A percentile compares a stretch with the other conserved stretches of the same genome.
Conservation (phyloP, 495 filamentous ascomycete species). For the Hypoxylon intermedium region DNA sequence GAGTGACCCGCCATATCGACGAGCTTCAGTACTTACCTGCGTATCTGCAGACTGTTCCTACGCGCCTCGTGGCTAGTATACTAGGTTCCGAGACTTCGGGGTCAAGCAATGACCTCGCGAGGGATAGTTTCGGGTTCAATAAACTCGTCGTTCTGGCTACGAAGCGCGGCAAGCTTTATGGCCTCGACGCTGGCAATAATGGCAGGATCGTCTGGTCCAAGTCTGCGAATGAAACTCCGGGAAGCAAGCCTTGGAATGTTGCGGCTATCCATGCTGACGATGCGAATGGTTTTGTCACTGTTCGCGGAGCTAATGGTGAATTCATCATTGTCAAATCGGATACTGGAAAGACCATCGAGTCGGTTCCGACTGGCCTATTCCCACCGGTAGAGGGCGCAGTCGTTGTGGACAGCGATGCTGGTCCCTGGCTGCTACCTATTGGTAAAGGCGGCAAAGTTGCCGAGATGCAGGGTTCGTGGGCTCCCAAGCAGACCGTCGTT, state of each 20-base stretch:
- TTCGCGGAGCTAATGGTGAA: slow-evolving; percentile 65
- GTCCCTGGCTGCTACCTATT: slow-evolving; percentile 58
- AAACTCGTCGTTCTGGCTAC: slow-evolving; percentile 86
- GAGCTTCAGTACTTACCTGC: slow-evolving; percentile 82
- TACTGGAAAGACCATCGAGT: slow-evolving; percentile 62
- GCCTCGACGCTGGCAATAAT: slow-evolving; percentile 76
- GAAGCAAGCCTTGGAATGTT: slow-evolving; percentile 67
- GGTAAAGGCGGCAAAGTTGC: slow-evolving; percentile 54
- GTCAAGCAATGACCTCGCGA: slow-evolving; percentile 60
- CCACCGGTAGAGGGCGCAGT: slow-evolving; percentile 53
- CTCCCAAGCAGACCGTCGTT: slow-evolving; percentile 62
- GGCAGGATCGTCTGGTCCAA: slow-evolving; percentile 79
- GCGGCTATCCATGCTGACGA: slow-evolving; percentile 68
- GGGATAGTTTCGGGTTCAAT: slow-evolving; percentile 86
- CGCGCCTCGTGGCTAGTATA: slow-evolving; percentile 72
- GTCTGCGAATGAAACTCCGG: slow-evolving; percentile 62
- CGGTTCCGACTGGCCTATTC: slow-evolving; percentile 45
- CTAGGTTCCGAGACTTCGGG: slow-evolving; percentile 57
- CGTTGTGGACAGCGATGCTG: slow-evolving; percentile 58
- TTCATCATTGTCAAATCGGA: slow-evolving; percentile 62
- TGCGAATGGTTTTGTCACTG: slow-evolving; percentile 60
- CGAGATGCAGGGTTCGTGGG: slow-evolving; percentile 44
- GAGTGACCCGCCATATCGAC: slow-evolving; percentile 78
- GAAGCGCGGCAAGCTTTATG: slow-evolving; percentile 76
- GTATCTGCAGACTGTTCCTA: slow-evolving; percentile 70